Base-by-base conservation (phyloP, 768 basidiomycete species). In the Pisolithus tinctorius region DNA sequence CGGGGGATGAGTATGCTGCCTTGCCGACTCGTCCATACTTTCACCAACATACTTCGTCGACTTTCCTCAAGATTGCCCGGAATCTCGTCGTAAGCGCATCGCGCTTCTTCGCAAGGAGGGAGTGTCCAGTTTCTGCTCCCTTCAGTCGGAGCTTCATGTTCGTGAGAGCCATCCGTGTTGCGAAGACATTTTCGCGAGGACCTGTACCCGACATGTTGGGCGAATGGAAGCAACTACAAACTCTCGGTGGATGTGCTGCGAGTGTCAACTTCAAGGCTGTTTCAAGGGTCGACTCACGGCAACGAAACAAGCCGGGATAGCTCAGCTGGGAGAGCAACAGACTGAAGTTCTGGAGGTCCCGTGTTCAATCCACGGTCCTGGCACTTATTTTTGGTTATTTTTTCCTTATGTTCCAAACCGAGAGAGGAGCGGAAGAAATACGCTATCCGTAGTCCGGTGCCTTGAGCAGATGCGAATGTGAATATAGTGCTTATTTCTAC, bases 1-100 rank as follows among this genome's bases (percentile, higher is more conserved):
- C 17, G 57, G 54, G 55, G 5, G 50, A 58, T 49, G 56, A 52
- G 58, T 68, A 43, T 65, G 59, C 38, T 37, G 48, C 52, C 27
- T 16, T 29, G 27, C 27, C 49, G 48, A 14, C 40, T 36, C 10
- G 7, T 26, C 1, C 41, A 39, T 39, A 30, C n/a, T 27, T 9
- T 20, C 30, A n/a, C 48, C 23, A 54, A 71, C 74, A 57, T 58
- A 93, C 94, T 77, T 99, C 96, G 63, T 97, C 94, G n/a, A 99
- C 95, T 71, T 96, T 97, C 68, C 77, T 83, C 54, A 98, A 74
- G 65, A 99, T 99, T 27, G 88, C 82, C 52, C 96, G 79, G 75
- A 99, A 99, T 61, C 96, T 79, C 36, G 90, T 92, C 30, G 88
- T 95, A 59, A 98, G 74, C 45, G 96, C 96, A 76, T 99, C 96